phyloP scores from a whole-genome alignment of 129 eudicot species.

The Arctium minus region DNA sequence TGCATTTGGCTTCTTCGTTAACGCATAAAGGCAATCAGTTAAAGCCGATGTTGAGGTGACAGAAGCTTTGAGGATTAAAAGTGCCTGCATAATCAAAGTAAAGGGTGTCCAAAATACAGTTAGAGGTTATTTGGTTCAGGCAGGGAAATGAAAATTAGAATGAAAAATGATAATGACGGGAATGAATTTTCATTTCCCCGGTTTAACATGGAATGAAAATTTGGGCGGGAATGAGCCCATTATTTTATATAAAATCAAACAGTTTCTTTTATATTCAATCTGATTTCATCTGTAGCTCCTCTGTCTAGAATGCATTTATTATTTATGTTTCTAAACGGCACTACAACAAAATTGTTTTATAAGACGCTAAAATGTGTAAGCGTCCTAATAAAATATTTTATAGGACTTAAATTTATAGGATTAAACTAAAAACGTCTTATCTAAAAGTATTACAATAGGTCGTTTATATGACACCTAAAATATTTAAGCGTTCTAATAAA shows the following conservation, averaged over 20 bases:
- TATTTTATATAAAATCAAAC: too few relatives aligned
- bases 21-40: neutral
- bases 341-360: too few relatives aligned
- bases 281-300: neutral
- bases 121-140: too few relatives aligned
- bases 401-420: too few relatives aligned
- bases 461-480: neutral
- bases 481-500: neutral
- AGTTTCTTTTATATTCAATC: too few relatives aligned
- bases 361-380: neutral
- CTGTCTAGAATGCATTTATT: neutral
- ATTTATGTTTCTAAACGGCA: neutral
- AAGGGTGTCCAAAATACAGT: neutral
- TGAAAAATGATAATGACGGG: too few relatives aligned
- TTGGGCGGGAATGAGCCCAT: too few relatives aligned
- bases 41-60: conserved; percentile 17
- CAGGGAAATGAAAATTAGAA: too few relatives aligned
- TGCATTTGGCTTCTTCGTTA: conserved; percentile 9
- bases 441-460: neutral
- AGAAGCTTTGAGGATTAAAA: conserved; percentile 12
- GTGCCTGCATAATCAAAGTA: conserved; percentile 21
- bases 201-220: too few relatives aligned
- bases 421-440: too few relatives aligned
- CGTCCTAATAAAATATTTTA: neutral
- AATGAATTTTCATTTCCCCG: too few relatives aligned